phyloP scores from a whole-genome alignment of 306 rosid genomes.

The Geum urbanum region DNA sequence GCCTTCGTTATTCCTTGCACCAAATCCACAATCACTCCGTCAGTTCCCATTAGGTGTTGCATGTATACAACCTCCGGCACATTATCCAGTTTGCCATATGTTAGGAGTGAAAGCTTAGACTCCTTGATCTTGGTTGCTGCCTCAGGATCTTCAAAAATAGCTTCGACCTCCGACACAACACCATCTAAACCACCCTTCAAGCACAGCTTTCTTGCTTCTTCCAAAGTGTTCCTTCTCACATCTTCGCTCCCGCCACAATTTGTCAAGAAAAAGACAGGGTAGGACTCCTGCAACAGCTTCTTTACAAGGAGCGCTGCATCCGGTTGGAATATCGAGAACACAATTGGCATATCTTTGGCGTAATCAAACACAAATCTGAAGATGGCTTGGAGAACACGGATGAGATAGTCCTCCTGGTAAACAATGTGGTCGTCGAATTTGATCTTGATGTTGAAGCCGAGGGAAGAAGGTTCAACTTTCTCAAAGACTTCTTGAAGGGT shows the following conservation, averaged over 20 bases:
- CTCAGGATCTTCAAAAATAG: conserved; percentile 65
- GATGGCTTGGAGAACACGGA: conserved; percentile 29
- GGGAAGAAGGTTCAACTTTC: conserved; percentile 34
- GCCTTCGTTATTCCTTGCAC: conserved; percentile 72
- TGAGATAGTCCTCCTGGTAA: conserved; percentile 34
- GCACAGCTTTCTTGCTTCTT: conserved; percentile 80
- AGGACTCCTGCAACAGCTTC: conserved; percentile 34
- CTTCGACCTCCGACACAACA: conserved; percentile 80
- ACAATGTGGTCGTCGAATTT: conserved; percentile 50
- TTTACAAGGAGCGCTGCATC: conserved; percentile 40
- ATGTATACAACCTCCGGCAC: conserved; percentile 82
- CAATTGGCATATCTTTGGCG: conserved; percentile 44
- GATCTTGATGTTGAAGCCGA: conserved; percentile 52
- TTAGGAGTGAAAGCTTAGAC: conserved; percentile 66
- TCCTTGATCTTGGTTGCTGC: conserved; percentile 65
- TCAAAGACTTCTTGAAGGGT: conserved; percentile 46
- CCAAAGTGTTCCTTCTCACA: conserved; percentile 80
- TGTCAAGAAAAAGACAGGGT: conserved; percentile 76
- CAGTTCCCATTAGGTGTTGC: conserved; percentile 88
- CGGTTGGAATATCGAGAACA: conserved; percentile 53
- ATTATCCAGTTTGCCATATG: conserved; percentile 77
- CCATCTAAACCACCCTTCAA: conserved; percentile 81
- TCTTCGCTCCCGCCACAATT: conserved; percentile 75
- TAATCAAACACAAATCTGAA: conserved; percentile 36
- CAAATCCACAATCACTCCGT: conserved; percentile 89